These are phyloP conservation scores for Phytopythium vexans DNA, from an alignment of 352 stramenopile genomes.

Conservation along the genomic window DNA sequence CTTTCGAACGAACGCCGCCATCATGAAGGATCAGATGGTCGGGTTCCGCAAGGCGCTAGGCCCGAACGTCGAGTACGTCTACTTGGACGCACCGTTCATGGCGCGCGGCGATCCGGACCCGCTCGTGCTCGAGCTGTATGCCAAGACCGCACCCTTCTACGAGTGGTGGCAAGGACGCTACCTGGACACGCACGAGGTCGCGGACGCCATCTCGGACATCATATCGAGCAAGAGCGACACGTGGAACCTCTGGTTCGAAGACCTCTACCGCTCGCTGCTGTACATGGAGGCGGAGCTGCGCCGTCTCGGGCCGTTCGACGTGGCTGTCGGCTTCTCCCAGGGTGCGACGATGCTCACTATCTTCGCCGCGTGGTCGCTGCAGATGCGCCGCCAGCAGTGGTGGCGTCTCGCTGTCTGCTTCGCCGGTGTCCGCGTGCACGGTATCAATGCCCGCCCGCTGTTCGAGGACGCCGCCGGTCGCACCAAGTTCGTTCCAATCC, in stretches of 20 bases:
- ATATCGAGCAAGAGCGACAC: slow-evolving; percentile 11
- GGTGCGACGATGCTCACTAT: slow-evolving; percentile 43
- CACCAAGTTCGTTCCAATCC: slow-evolving; percentile 16
- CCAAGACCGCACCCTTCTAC: slow-evolving; percentile 34
- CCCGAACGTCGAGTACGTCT: slow-evolving; percentile 39
- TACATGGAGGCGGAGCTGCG: slow-evolving; percentile 39
- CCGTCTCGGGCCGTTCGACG: slow-evolving; percentile 38
- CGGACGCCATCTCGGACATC: slow-evolving; percentile 10
- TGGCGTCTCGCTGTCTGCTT: slow-evolving; percentile 50
- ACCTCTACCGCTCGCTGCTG: slow-evolving; percentile 30
- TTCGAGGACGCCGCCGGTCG: slow-evolving; percentile 25
- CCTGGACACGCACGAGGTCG: slow-evolving; percentile 15
- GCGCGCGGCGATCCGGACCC: slow-evolving; percentile 19
- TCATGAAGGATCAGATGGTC: slow-evolving; percentile 48
- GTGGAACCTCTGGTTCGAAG: slow-evolving; percentile 31
- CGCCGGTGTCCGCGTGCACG: slow-evolving; percentile 31
- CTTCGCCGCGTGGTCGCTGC: slow-evolving; percentile 31
- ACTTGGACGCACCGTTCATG: slow-evolving; percentile 33
- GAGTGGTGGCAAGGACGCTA: slow-evolving; percentile 43
- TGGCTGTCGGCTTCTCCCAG: slow-evolving; percentile 57
- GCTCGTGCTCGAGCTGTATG: slow-evolving; percentile 18
- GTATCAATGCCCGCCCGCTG: slow-evolving; percentile 28
- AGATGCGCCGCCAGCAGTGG: slow-evolving; percentile 19
- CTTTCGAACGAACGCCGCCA: slow-evolving; percentile 43
- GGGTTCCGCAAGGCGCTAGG: slow-evolving; percentile 33